Base-by-base conservation (phyloP, 129 eudicot genomes). In the Flaveria sonorensis region DNA sequence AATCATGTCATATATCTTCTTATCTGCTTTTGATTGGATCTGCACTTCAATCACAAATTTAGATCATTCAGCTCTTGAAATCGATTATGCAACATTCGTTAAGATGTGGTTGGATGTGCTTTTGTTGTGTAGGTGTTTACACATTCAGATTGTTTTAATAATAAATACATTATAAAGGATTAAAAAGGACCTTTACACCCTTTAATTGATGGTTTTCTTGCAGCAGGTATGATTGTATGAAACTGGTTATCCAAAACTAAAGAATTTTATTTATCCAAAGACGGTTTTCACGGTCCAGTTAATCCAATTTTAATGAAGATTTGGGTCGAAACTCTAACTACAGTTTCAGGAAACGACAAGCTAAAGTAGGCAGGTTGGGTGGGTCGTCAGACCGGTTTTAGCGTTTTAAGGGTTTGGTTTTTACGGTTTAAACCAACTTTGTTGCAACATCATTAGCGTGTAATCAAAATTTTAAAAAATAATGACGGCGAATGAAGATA, bases 1-100 rank as follows among this genome's bases (percentile, higher is more conserved):
- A 52, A 94, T 91, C 98, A 94, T 94, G 74, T 91, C 85, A 71
- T 91, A 94, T 68, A 94, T 86, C 75, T 88, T 80, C 82, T 94
- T 94, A 67, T 91, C 93, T 62, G 92, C 93, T 61, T 86, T 94
- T 39, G 86, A 83, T 19, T 74, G 84, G 19, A 91, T 88, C 98
- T 94, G 90, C 85, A 77, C 62, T 61, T 71, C 46, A 23, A 70
- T 57, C 70, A 72, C 76, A 64, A 62, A n/a, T 52, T 63, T 64
- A 72, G 73, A 72, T 12, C 3, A 73, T 45, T 53, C 7, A 6
- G 77, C 26, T 26, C 43, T 15, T 19, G 4, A 9, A 19, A 56
- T 56, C 14, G 9, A 19, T 53, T 53, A 18, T 53, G 60, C 24
- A n/a, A 53, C 7, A 53, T 53, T 53, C 20, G 8, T n/a, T 53